A percentile compares a stretch with the other conserved stretches of the same genome.
Evolutionary conservation across 2,329 filamentous ascomycete species (phyloP).

Genomic region (Aspergillus eucalypticola): DNA sequence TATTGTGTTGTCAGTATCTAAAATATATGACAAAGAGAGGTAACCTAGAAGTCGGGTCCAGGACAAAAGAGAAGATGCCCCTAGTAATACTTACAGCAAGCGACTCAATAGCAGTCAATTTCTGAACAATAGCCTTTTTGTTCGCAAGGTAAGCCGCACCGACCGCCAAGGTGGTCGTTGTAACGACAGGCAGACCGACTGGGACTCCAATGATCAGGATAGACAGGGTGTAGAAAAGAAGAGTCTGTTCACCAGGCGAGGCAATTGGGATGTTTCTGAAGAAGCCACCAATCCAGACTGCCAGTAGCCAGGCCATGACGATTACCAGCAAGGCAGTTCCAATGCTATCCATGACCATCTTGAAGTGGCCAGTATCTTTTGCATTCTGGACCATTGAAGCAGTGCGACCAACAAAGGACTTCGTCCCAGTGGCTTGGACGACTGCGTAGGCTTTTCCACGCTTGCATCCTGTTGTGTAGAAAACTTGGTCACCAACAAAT

Average conservation of each 20-base stretch:
- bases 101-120: slow-evolving; percentile 76
- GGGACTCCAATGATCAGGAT: slow-evolving; percentile 76
- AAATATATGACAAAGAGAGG: background rate
- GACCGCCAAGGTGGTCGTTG: slow-evolving; percentile 74
- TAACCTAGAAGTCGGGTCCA: background rate
- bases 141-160: slow-evolving; percentile 75
- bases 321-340: slow-evolving; percentile 72
- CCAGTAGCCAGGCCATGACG: slow-evolving; percentile 75
- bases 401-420: slow-evolving; percentile 76
- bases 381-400: slow-evolving; percentile 73
- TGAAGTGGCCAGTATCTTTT: slow-evolving; percentile 75
- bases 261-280: slow-evolving; percentile 67
- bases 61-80: no score
- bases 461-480: slow-evolving; percentile 81
- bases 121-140: slow-evolving; percentile 78
- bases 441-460: slow-evolving; percentile 74
- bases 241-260: slow-evolving; percentile 56
- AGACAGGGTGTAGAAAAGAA: slow-evolving; percentile 69
- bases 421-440: slow-evolving; percentile 65
- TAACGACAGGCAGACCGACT: slow-evolving; percentile 77
- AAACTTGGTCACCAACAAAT: slow-evolving; percentile 71
- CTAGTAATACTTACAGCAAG: slow-evolving; percentile 47
- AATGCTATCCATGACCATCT: slow-evolving; percentile 81
- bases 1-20: background rate
- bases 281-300: slow-evolving; percentile 76